Conservation (phyloP, 768 basidiomycete species). For the Lentinula guzmanii region DNA sequence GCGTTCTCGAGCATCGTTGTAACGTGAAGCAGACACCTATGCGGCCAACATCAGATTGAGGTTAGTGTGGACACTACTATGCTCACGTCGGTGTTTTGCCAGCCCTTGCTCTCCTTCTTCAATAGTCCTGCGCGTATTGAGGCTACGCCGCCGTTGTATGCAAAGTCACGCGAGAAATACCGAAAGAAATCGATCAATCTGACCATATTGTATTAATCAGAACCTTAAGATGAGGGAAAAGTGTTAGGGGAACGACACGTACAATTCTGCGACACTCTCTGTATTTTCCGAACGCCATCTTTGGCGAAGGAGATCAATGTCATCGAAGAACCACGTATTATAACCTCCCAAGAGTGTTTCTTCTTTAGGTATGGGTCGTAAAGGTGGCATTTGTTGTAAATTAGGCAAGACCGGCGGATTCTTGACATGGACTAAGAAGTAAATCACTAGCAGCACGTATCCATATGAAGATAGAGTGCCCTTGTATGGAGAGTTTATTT, state of each 20-base stretch:
- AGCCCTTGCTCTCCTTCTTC: slow-evolving; percentile 90
- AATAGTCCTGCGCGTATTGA: slow-evolving; percentile 86
- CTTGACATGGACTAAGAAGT: slow-evolving; percentile 97
- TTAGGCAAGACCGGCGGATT: slow-evolving; percentile 95
- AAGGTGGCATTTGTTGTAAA: slow-evolving; percentile 89
- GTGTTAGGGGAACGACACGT: slow-evolving; percentile 20
- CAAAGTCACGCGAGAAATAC: slow-evolving; percentile 91
- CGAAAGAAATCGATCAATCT: slow-evolving; percentile 98
- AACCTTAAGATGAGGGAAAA: background rate
- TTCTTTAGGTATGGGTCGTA: slow-evolving; percentile 77
- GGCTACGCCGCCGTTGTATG: slow-evolving; percentile 85
- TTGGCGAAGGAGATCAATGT: slow-evolving; percentile 85
- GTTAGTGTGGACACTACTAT: background rate
- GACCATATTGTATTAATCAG: slow-evolving; percentile 2
- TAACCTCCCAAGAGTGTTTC: slow-evolving; percentile 75
- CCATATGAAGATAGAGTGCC: slow-evolving; percentile 97
- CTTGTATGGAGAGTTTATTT: slow-evolving; percentile 98
- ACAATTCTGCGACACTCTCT: slow-evolving; percentile 93
- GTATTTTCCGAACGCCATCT: slow-evolving; percentile 93
- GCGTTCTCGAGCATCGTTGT: slow-evolving; percentile 73
- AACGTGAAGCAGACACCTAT: slow-evolving; percentile 48
- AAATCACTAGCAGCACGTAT: slow-evolving; percentile 96
- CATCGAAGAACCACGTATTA: slow-evolving; percentile 97
- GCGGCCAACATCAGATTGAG: slow-evolving; percentile 2
- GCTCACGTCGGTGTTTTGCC: slow-evolving; percentile 80